Evolutionary conservation across 257 asterid species (phyloP).

Genomic region (Lycium ferocissimum): DNA sequence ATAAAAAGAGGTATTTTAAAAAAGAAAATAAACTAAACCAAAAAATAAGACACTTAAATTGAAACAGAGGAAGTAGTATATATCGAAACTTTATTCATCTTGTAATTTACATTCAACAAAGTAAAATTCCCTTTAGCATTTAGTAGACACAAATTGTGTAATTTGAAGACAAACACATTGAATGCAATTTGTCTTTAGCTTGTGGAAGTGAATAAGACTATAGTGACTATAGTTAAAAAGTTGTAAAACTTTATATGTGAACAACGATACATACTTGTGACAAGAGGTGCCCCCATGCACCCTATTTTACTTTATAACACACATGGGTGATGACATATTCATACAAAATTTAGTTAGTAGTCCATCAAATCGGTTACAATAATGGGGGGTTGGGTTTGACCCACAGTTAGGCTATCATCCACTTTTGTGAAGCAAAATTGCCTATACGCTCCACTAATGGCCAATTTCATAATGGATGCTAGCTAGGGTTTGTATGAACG

Average conservation of each 20-base stretch:
- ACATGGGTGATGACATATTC: conserved; percentile 8
- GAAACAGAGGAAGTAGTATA: neutral
- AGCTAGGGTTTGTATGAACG: conserved; percentile 27
- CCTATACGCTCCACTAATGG: neutral
- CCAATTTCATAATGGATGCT: conserved; percentile 30
- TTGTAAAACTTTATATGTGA: neutral
- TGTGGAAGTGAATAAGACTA: neutral
- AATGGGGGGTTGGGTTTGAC: conserved; percentile 3
- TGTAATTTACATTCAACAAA: neutral
- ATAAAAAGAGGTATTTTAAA: too few relatives aligned
- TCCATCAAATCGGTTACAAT: neutral
- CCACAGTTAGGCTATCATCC: conserved; percentile 15
- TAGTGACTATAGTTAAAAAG: neutral
- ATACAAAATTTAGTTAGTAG: conserved; percentile 15
- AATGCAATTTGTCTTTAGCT: neutral
- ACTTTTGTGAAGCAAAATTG: conserved; percentile 20
- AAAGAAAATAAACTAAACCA: neutral
- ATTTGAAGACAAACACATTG: conserved; percentile 16
- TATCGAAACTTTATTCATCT: neutral
- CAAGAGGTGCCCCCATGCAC: neutral
- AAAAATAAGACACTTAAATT: neutral
- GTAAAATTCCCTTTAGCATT: neutral
- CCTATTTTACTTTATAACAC: conserved; percentile 21
- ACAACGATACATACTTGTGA: conserved; percentile 22
- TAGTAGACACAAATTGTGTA: conserved; percentile 10